Evolutionary conservation across 2,329 filamentous ascomycete genomes (phyloP), one percentile per base, ranked within the genome.

Genomic region (Aaosphaeria pasadenensis): DNA sequence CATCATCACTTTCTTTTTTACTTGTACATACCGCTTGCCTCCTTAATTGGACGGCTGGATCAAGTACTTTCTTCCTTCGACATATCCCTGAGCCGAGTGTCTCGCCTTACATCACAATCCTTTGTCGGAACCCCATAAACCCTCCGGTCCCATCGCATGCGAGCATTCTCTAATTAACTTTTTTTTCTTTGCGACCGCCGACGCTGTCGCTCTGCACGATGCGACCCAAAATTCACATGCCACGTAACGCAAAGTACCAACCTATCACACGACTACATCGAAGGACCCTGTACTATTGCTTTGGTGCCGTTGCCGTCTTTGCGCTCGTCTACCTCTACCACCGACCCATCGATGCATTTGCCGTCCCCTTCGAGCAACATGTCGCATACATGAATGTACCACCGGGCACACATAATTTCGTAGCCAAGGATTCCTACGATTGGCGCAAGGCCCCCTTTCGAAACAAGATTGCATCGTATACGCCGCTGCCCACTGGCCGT

Each of bases 371-470:
- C 45, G 43, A 53, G 28, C 45, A 50, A 6, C 66, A 68, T 47
- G 53, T 59, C 44, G 50, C 45, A 9, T 70, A 64, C 39, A 70
- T 70, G 67, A 67, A 64, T 43, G 17, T 24, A 24, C 17, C 17
- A 24, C 56, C 61, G 32, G 52, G 54, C 28, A 44, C 51, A 13
- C 53, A 55, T 42, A 43, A 45, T 9, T 55, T 57, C 45, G 48
- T 58, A 31, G 56, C 57, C 5, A 53, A 52, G 39, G 56, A 55
- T 39, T 63, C 60, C 3, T 70, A 67, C 56, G 65, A 70, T 48
- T 77, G 74, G 74, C 63, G 59, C n/a, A 59, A 67, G 31, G 69
- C 75, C 1, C 69, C 71, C 3, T 63, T 73, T 17, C 60, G 66
- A 41, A 70, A 75, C 58, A 67, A 60, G 3, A 62, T 72, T 31